These are phyloP conservation scores for Gymnopus androsaceus DNA, from an alignment of 1,284 basidiomycete genomes.

Conservation along the genomic window DNA sequence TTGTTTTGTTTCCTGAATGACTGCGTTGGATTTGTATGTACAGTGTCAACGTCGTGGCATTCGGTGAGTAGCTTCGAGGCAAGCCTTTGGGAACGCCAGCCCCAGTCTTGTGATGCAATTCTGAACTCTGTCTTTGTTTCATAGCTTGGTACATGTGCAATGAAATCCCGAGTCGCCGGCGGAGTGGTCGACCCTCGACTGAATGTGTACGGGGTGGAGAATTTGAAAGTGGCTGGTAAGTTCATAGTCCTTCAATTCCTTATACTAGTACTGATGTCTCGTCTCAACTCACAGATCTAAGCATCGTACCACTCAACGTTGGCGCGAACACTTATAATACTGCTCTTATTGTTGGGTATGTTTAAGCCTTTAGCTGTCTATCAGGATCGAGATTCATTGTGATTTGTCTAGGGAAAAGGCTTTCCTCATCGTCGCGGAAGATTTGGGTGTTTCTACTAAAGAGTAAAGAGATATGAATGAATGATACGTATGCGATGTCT, in stretches of 20 bases:
- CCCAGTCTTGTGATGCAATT: no score
- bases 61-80: slow-evolving; percentile 44
- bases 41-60: slow-evolving; percentile 55
- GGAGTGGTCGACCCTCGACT: slow-evolving; percentile 65
- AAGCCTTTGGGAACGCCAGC: no score
- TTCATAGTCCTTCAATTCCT: not conserved
- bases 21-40: not conserved
- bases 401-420: slow-evolving; percentile 19
- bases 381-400: not conserved
- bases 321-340: slow-evolving; percentile 22
- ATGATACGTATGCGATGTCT: no score
- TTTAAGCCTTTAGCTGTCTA: not conserved
- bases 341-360: slow-evolving; percentile 15
- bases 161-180: slow-evolving; percentile 56
- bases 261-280: not conserved
- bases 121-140: not conserved
- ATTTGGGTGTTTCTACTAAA: slow-evolving; percentile 22
- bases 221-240: slow-evolving; percentile 57
- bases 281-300: slow-evolving; percentile 32
- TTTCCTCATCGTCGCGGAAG: slow-evolving; percentile 19
- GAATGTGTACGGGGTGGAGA: slow-evolving; percentile 62
- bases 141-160: slow-evolving; percentile 68
- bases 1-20: not conserved
- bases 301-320: slow-evolving; percentile 31
- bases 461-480: no score